A percentile compares a stretch with the other conserved stretches of the same genome.
Evolutionary conservation across 257 asterid genomes (phyloP).

Genomic region (Primulina tabacum): DNA sequence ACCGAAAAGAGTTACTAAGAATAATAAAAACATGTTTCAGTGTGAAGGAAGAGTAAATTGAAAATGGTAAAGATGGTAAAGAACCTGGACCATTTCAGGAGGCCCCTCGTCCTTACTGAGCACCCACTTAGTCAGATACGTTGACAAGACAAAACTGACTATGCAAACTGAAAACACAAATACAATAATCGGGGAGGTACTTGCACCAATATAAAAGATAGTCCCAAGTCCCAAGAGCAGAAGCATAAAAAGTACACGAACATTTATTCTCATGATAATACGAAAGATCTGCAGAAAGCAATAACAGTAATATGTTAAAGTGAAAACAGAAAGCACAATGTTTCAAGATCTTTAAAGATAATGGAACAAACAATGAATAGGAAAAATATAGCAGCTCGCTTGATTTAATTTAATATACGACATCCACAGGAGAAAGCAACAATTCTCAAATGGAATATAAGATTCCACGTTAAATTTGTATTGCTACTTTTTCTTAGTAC

Average conservation of each 20-base stretch:
- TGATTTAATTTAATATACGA: background rate
- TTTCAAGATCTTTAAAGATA: background rate
- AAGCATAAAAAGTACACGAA: slow-evolving; percentile 71
- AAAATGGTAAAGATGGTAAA: slow-evolving; percentile 16
- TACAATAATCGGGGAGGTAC: slow-evolving; percentile 83
- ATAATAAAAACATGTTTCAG: background rate
- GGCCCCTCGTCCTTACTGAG: slow-evolving; percentile 98
- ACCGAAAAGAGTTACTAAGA: background rate
- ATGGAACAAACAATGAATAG: background rate
- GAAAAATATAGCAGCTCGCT: background rate
- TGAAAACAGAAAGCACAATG: slow-evolving; percentile 2
- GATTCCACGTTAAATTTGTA: background rate
- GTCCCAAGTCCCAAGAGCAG: slow-evolving; percentile 68
- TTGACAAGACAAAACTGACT: slow-evolving; percentile 67
- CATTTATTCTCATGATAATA: slow-evolving; percentile 69
- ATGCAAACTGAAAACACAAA: slow-evolving; percentile 92
- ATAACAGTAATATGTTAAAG: slow-evolving; percentile 14
- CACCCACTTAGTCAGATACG: slow-evolving; percentile 88
- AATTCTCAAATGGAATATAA: slow-evolving; percentile 11
- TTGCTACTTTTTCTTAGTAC: no score
- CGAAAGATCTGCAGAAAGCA: slow-evolving; percentile 74
- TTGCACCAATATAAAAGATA: slow-evolving; percentile 82
- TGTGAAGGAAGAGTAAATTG: background rate
- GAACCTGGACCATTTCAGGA: slow-evolving; percentile 94
- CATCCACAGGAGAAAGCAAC: slow-evolving; percentile 17